Evolutionary conservation across 345 rosid species (phyloP).

Genomic region (Geranium brycei): DNA sequence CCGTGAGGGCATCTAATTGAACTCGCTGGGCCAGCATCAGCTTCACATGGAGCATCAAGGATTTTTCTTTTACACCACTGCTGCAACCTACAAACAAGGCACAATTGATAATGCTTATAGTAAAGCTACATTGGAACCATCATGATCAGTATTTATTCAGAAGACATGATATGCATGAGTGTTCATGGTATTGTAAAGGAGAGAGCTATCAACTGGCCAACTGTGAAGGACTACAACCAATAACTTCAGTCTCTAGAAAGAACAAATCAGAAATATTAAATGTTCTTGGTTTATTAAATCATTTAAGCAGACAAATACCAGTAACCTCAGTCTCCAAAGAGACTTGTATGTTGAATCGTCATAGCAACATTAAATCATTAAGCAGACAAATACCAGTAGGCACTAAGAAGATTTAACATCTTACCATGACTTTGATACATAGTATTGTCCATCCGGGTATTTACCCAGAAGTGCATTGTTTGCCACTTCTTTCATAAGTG

Average conservation of each 20-base stretch:
- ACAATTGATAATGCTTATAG: background rate
- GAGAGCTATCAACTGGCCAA: background rate
- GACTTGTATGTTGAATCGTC: background rate
- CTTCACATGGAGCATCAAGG: slow-evolving; percentile 82
- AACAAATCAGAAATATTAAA: background rate
- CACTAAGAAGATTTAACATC: slow-evolving; percentile 10
- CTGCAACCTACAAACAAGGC: slow-evolving; percentile 55
- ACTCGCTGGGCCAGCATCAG: slow-evolving; percentile 74
- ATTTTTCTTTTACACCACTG: slow-evolving; percentile 91
- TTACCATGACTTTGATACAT: slow-evolving; percentile 79
- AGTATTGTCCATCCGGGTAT: slow-evolving; percentile 53
- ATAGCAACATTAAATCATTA: background rate
- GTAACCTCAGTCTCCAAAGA: background rate
- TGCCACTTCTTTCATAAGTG: slow-evolving; percentile 60
- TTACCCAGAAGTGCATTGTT: slow-evolving; percentile 49
- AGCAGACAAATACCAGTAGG: background rate
- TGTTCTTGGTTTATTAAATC: background rate
- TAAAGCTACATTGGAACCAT: background rate
- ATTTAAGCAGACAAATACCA: background rate
- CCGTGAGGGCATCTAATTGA: slow-evolving; percentile 72
- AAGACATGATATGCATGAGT: background rate
- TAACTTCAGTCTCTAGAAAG: background rate
- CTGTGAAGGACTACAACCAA: background rate
- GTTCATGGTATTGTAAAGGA: background rate
- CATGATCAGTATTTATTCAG: background rate